Base-by-base conservation (phyloP, 2,329 filamentous ascomycete species). In the Trematosphaeria pertusa region DNA sequence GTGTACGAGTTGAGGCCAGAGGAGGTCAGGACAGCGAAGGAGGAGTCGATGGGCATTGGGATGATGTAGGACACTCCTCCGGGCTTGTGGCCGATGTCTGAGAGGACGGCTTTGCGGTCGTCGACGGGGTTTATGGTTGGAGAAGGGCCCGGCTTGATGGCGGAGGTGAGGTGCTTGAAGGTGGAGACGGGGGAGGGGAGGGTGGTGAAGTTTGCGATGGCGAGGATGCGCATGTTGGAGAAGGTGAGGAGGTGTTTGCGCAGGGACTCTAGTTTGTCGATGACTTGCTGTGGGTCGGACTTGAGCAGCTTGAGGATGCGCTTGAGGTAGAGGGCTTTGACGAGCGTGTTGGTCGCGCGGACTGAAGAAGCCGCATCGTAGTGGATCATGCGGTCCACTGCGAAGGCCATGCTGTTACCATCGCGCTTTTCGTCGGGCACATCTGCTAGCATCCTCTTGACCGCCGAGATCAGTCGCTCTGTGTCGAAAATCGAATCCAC, bases 21-120 rank as follows among this genome's bases (percentile, higher is more conserved):
- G 2, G 87, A 81, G 9, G 88, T 88, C 60, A 89, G 85, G 49
- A 92, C 83, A 18, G 87, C 87, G 74, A 91, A 97, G 1, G 92
- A 97, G 33, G 89, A 95, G 74, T 99, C 94, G 40, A 97, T 87
- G 0, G 90, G 85, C 86, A 99, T 94, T 12, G 94, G 91, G 17
- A 97, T 83, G 43, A 99, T 82, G 57, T 90, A 87, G 22, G 87
- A 84, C 26, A 88, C 80, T 4, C 84, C 82, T 11, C 94, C 94
- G 0, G 92, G 88, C 5, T 83, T 84, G 42, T 81, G 81, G 12
- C 91, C 94, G 43, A 89, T 85, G 0, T 84, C 78, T 54, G 85
- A 95, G 43, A 96, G 84, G n/a, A 91, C 80, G 30, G 84, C 81
- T 40, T 82, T 79, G 7, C 86, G 83, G 55, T 86, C 82, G 48